phyloP scores from a whole-genome alignment of 352 stramenopile genomes.

The Albugo candida region DNA sequence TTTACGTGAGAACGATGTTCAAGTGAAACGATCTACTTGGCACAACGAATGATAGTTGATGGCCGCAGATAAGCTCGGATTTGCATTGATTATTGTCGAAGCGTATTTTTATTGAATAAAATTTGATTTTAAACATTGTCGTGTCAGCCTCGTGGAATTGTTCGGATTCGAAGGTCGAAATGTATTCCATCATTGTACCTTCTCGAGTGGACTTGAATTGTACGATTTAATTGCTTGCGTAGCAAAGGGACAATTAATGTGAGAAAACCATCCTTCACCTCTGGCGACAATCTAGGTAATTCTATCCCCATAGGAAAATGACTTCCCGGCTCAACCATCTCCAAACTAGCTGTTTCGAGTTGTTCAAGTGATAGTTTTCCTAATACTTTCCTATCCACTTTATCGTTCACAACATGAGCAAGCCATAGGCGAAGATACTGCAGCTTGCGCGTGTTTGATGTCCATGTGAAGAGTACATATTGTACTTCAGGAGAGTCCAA shows the following conservation, averaged over 20 bases:
- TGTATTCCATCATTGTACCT: slow-evolving; percentile 33
- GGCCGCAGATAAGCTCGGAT: no score
- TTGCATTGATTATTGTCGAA: no score
- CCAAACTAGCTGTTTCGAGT: neutral
- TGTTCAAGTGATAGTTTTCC: neutral
- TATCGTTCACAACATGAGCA: slow-evolving; percentile 15
- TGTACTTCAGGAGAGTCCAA: slow-evolving; percentile 54
- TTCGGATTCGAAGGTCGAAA: slow-evolving; percentile 47
- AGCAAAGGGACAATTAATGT: slow-evolving; percentile 62
- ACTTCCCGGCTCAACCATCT: neutral
- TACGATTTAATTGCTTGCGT: slow-evolving; percentile 34
- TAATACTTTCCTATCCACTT: neutral
- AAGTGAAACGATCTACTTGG: no score
- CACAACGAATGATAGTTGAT: no score
- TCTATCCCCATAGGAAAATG: slow-evolving; percentile 39
- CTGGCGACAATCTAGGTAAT: slow-evolving; percentile 32
- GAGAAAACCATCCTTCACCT: slow-evolving; percentile 61
- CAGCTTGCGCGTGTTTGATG: slow-evolving; percentile 37
- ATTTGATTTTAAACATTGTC: neutral
- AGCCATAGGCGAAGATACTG: slow-evolving; percentile 54
- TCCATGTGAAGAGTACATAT: slow-evolving; percentile 47
- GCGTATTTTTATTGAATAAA: no score
- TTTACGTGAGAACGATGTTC: no score
- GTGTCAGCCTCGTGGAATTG: slow-evolving; percentile 13
- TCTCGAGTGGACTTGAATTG: slow-evolving; percentile 42